phyloP scores from a whole-genome alignment of 805 yeast species.

The Ogataea trehalophila region DNA sequence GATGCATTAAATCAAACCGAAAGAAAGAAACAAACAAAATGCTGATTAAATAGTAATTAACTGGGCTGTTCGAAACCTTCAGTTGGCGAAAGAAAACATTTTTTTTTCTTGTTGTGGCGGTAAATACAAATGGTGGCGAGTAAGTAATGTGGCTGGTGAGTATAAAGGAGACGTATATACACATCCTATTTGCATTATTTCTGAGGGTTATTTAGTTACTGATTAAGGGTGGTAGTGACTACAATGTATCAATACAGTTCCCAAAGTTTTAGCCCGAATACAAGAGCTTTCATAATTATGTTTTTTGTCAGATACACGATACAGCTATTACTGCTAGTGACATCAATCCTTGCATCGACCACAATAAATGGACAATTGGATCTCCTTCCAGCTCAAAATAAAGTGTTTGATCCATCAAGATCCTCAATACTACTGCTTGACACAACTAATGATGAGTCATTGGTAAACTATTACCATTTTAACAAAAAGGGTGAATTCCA shows the following conservation, averaged over 20 bases:
- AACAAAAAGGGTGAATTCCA: conserved; percentile 12
- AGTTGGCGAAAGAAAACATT: no score
- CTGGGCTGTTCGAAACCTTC: neutral
- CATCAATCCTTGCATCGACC: neutral
- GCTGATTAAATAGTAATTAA: neutral
- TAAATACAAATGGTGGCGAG: no score
- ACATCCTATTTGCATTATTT: no score
- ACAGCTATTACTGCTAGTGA: neutral
- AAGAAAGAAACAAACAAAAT: neutral
- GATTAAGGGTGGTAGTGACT: no score
- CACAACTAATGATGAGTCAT: neutral
- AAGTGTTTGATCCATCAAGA: conserved; percentile 19
- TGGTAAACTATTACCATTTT: conserved; percentile 9
- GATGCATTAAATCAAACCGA: neutral
- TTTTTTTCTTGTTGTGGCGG: no score
- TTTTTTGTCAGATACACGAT: neutral
- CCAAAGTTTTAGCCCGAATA: no score
- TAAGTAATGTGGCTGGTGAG: no score
- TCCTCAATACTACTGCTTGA: conserved; percentile 4
- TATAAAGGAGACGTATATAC: no score
- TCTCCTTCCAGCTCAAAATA: neutral
- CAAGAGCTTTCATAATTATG: no score
- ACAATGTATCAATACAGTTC: no score
- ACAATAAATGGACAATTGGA: conserved; percentile 5
- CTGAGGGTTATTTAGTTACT: no score